These are phyloP conservation scores for Cercospora sp. DNA, from an alignment of 2,329 filamentous ascomycete species.

Conservation along the genomic window DNA sequence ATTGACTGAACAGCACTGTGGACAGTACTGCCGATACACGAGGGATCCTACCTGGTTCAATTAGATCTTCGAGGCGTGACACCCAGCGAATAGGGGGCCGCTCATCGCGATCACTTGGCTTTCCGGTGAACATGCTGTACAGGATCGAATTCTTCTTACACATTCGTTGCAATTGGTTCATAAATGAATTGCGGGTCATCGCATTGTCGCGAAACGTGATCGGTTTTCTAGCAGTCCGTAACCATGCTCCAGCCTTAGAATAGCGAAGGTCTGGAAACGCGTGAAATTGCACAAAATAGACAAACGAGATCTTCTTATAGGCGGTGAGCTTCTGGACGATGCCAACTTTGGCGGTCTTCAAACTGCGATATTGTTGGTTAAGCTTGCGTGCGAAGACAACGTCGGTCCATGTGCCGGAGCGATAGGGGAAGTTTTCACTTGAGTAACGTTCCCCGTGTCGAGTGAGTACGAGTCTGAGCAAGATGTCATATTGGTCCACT, in stretches of 20 bases:
- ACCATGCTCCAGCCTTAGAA: constrained; percentile 3
- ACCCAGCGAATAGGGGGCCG: constrained; percentile 15
- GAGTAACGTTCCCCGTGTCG: constrained; percentile 24
- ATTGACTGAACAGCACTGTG: background rate
- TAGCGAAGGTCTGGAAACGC: constrained; percentile 11
- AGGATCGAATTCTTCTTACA: constrained; percentile 13
- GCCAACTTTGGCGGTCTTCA: constrained; percentile 25
- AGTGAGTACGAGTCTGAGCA: constrained; percentile 21
- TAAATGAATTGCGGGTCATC: constrained; percentile 20
- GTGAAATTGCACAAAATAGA: constrained; percentile 26
- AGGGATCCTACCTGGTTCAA: constrained; percentile 10
- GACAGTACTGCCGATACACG: background rate
- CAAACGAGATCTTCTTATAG: constrained; percentile 23
- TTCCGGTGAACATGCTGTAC: constrained; percentile 9
- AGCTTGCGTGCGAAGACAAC: constrained; percentile 18
- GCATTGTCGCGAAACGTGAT: constrained; percentile 18
- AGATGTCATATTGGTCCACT: constrained; percentile 3
- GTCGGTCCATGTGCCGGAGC: constrained; percentile 19
- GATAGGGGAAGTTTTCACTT: constrained; percentile 11
- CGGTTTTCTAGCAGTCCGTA: constrained; percentile 15
- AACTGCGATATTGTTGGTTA: constrained; percentile 15
- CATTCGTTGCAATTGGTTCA: constrained; percentile 19
- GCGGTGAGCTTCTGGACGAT: constrained; percentile 24
- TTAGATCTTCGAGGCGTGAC: constrained; percentile 14
- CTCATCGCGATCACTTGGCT: background rate